These are phyloP conservation scores for Fusarium xyrophilum DNA, from an alignment of 2,329 filamentous ascomycete genomes.

Conservation along the genomic window DNA sequence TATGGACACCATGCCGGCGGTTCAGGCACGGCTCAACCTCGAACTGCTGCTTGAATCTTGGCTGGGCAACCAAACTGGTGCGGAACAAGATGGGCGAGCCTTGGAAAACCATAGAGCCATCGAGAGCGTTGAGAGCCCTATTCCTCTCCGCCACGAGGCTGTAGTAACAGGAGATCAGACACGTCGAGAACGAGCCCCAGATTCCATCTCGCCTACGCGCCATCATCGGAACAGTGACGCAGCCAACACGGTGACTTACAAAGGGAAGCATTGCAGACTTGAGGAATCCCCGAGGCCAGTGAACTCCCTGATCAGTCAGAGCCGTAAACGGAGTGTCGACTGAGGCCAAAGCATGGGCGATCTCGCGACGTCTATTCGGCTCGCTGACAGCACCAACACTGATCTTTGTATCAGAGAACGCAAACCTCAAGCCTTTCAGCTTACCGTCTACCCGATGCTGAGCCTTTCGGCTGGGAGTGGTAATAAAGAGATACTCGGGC, in stretches of 20 bases:
- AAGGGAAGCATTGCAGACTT: constrained; percentile 14
- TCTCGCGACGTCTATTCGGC: constrained; percentile 27
- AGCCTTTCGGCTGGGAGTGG: background rate
- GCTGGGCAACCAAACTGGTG: background rate
- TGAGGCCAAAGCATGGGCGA: constrained; percentile 14
- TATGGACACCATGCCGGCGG: constrained; percentile 6
- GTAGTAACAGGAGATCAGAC: constrained; percentile 13
- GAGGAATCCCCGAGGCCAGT: constrained; percentile 23
- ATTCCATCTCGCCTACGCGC: background rate
- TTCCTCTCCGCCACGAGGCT: constrained; percentile 5
- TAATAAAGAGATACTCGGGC: constrained; percentile 3
- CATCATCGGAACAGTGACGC: constrained; percentile 17
- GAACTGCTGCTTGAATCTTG: constrained; percentile 2
- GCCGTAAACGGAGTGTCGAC: constrained; percentile 4
- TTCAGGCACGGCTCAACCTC: constrained; percentile 19
- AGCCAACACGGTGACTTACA: background rate
- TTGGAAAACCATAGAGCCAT: constrained; percentile 4
- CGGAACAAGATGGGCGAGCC: constrained; percentile 18
- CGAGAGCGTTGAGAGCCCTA: constrained; percentile 2
- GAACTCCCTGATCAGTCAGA: constrained; percentile 21
- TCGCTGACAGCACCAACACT: constrained; percentile 25
- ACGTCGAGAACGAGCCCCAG: background rate
- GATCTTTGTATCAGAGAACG: constrained; percentile 6
- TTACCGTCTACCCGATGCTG: background rate
- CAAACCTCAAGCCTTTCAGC: background rate